Evolutionary conservation across 2,329 filamentous ascomycete genomes (phyloP), one percentile per base, ranked within the genome.

Genomic region (Epichloe sp.): DNA sequence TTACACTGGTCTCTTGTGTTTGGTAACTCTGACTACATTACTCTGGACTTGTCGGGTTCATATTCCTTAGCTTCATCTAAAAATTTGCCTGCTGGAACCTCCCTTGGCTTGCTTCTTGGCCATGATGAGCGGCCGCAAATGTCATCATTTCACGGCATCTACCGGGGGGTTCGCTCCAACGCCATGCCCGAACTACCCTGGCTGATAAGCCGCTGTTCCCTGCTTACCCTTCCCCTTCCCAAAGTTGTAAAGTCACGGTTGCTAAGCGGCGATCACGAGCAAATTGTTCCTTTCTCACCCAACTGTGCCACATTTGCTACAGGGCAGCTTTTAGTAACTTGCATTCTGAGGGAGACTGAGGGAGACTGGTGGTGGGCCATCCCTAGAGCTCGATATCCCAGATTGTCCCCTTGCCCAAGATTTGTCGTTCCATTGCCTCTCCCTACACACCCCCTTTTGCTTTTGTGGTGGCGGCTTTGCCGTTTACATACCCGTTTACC

Each of bases 381-480:
- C 34, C n/a, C 36, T 48, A 31, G 23, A 47, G 43, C 38, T 46
- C 11, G 44, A 50, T 48, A 31, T 47, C 37, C 48, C 45, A 35
- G 26, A 49, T 35, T 35, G 47, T 19, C 35, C 14, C 26, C 44
- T n/a, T 50, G 42, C 37, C 43, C 43, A 49, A 49, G 31, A 43
- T 41, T 53, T 35, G 19, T 41, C 44, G 17, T 38, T 38, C 26
- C 19, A 35, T 47, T 17, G 34, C 23, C 19, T 46, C 36, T 38
- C 44, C 21, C 23, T 48, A 34, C 48, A 34, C 38, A 1, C 49
- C 38, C 26, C 51, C 42, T 34, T 43, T 53, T 53, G 21, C 44
- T 53, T 53, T 53, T 53, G 42, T 36, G 42, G 43, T 35, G 48
- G 51, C 44, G 48, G 48, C 40, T 48, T 31, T 42, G 37, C 51